A percentile compares a stretch with the other conserved stretches of the same genome.
These are phyloP conservation scores for Aechmea fasciata DNA, from an alignment of 176 grass and related monocot genomes.

Conservation along the genomic window DNA sequence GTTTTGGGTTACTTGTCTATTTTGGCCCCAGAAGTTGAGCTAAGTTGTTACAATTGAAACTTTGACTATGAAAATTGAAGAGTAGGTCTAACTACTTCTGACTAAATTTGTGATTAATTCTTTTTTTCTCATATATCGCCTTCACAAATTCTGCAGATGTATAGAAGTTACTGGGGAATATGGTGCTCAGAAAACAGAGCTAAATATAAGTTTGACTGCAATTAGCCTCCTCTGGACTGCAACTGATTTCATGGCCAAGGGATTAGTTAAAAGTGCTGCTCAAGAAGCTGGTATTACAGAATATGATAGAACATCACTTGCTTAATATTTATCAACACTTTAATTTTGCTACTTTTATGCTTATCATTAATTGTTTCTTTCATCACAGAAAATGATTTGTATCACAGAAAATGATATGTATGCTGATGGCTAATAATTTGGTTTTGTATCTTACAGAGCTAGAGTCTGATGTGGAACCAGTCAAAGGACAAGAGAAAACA, in stretches of 20 bases:
- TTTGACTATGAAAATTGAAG: not conserved
- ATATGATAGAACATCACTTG: conserved; percentile 11
- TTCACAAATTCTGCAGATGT: conserved; percentile 53
- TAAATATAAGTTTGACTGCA: conserved; percentile 99
- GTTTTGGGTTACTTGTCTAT: not conserved
- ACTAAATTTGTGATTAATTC: not conserved
- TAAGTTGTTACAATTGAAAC: not conserved
- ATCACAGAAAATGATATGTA: not conserved
- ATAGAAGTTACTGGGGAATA: conserved; percentile 91
- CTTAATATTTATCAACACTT: conserved; percentile 13
- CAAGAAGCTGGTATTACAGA: conserved; percentile 25
- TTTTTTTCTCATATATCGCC: conserved; percentile 26
- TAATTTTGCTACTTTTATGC: too few species aligned
- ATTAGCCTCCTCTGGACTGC: conserved; percentile 94
- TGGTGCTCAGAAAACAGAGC: conserved; percentile 80
- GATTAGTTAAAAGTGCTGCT: conserved; percentile 49
- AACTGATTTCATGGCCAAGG: conserved; percentile 92
- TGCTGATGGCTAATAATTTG: not conserved
- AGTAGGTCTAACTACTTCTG: not conserved
- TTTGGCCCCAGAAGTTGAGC: not conserved
- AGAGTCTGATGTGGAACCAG: conserved; percentile 12
- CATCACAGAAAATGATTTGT: not conserved
- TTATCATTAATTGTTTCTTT: too few species aligned
- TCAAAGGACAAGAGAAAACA: not conserved
- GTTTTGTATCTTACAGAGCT: conserved; percentile 15